Evolutionary conservation across 805 yeast genomes (phyloP).

Genomic region (Candida nitratophila): DNA sequence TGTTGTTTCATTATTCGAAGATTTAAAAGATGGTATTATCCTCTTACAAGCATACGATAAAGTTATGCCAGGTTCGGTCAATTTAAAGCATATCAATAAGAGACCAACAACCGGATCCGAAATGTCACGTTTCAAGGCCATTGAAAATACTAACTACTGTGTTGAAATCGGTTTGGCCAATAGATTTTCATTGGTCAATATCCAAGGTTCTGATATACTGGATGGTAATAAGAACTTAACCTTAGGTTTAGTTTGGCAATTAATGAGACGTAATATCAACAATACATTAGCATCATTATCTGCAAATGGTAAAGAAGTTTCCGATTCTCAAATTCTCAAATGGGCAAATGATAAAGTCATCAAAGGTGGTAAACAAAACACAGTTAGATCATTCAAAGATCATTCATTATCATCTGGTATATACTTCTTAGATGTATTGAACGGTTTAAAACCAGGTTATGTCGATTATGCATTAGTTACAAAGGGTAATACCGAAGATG

Average conservation of each 20-base stretch:
- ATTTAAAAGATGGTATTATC: slow-evolving; percentile 85
- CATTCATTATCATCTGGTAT: slow-evolving; percentile 67
- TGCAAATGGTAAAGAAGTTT: slow-evolving; percentile 63
- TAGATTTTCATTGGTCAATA: slow-evolving; percentile 91
- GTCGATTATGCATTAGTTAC: slow-evolving; percentile 92
- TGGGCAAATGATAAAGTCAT: slow-evolving; percentile 89
- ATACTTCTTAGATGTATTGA: slow-evolving; percentile 80
- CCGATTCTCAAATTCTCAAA: slow-evolving; percentile 79
- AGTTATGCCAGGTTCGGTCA: slow-evolving; percentile 89
- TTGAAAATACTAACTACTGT: slow-evolving; percentile 97
- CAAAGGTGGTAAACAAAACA: slow-evolving; percentile 74
- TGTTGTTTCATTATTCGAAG: slow-evolving; percentile 85
- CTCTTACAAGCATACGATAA: slow-evolving; percentile 91
- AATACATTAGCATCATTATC: slow-evolving; percentile 72
- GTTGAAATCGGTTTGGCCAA: slow-evolving; percentile 92
- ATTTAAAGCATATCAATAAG: slow-evolving; percentile 73
- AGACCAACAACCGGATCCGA: slow-evolving; percentile 72
- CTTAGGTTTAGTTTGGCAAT: slow-evolving; percentile 94
- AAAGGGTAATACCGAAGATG: slow-evolving; percentile 74
- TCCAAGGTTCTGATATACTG: slow-evolving; percentile 94
- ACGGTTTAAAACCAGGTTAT: slow-evolving; percentile 95
- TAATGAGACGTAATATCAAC: slow-evolving; percentile 93
- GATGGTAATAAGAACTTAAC: slow-evolving; percentile 89
- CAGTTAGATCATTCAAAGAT: slow-evolving; percentile 82
- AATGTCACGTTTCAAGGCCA: slow-evolving; percentile 84